These are phyloP conservation scores for Aspergillus asperescens DNA, from an alignment of 495 filamentous ascomycete species.

Conservation along the genomic window DNA sequence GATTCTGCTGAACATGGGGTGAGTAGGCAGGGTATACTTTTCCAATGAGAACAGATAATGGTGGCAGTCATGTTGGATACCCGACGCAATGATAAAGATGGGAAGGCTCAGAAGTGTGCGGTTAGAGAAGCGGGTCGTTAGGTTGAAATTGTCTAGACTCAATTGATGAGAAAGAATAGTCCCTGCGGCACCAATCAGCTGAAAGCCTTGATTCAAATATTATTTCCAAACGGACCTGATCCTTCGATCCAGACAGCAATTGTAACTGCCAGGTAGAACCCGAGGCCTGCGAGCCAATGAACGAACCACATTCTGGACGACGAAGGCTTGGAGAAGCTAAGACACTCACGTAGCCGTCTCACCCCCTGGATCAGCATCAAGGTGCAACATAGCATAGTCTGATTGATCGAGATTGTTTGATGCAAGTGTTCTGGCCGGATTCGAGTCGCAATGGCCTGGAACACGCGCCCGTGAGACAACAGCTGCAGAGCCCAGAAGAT, in stretches of 20 bases:
- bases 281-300: conserved; percentile 73
- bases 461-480: conserved; percentile 47
- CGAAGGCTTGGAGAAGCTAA: conserved; percentile 57
- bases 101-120: conserved; percentile 57
- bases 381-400: conserved; percentile 62
- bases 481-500: conserved; percentile 74
- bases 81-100: conserved; percentile 68
- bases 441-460: conserved; percentile 34
- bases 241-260: conserved; percentile 86
- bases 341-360: conserved; percentile 70
- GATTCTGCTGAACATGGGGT: conserved; percentile 62
- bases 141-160: conserved; percentile 29
- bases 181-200: conserved; percentile 21
- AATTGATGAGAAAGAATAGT: conserved; percentile 27
- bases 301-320: conserved; percentile 74
- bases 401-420: conserved; percentile 55
- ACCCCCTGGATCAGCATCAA: conserved; percentile 69
- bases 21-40: conserved; percentile 76
- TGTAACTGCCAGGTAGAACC: conserved; percentile 67
- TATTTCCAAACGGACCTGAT: conserved; percentile 44
- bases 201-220: not conserved
- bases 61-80: conserved; percentile 77
- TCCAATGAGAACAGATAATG: conserved; percentile 70
- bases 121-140: conserved; percentile 44
- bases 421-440: conserved; percentile 32